These are phyloP conservation scores for Metschnikowia anglica DNA, from an alignment of 805 yeast genomes.

Conservation along the genomic window DNA sequence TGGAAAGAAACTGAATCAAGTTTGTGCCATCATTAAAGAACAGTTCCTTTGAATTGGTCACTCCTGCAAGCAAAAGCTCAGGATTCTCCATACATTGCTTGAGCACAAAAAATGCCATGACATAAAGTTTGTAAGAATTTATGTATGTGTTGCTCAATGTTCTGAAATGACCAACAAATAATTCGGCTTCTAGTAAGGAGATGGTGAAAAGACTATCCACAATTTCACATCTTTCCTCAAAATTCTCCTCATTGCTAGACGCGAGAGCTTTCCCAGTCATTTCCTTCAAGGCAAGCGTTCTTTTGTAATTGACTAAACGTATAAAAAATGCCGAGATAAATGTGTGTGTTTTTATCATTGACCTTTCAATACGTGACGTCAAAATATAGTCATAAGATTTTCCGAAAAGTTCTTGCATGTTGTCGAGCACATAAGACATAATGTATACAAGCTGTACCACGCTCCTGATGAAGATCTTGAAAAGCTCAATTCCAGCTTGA, in stretches of 20 bases:
- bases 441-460: constrained; percentile 44
- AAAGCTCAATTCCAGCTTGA: constrained; percentile 41
- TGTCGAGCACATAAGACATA: constrained; percentile 43
- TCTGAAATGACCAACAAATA: constrained; percentile 44
- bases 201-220: constrained; percentile 33
- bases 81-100: constrained; percentile 44
- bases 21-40: constrained; percentile 40
- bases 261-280: constrained; percentile 10
- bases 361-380: constrained; percentile 38
- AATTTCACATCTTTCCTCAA: constrained; percentile 27
- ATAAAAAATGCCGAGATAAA: constrained; percentile 40
- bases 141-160: constrained; percentile 37
- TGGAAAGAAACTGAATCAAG: constrained; percentile 37
- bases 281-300: constrained; percentile 26
- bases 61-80: constrained; percentile 34
- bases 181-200: constrained; percentile 38
- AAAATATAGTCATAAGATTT: constrained; percentile 37
- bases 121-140: constrained; percentile 42
- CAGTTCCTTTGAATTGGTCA: constrained; percentile 25
- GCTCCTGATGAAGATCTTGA: constrained; percentile 40
- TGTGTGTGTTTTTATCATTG: constrained; percentile 42
- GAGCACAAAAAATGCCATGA: constrained; percentile 41
- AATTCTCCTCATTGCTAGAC: constrained; percentile 12
- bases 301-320: constrained; percentile 39
- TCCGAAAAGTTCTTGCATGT: constrained; percentile 43